These are phyloP conservation scores for Blastobotrys attinorum DNA, from an alignment of 805 yeast genomes.

Conservation along the genomic window DNA sequence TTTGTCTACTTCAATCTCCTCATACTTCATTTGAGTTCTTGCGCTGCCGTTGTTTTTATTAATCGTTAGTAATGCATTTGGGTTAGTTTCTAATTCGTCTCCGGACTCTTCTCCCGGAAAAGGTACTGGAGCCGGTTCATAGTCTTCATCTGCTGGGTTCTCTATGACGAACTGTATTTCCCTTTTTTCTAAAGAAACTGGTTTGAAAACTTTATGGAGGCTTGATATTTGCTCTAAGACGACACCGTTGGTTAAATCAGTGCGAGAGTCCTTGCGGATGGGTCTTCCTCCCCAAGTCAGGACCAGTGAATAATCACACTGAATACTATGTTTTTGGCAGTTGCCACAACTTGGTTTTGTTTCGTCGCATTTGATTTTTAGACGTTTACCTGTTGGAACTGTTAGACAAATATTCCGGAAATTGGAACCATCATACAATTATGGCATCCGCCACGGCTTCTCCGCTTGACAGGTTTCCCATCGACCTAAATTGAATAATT, in stretches of 20 bases:
- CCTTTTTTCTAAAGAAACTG: neutral
- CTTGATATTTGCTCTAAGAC: slow-evolving; percentile 8
- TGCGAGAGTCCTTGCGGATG: slow-evolving; percentile 35
- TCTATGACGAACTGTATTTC: neutral
- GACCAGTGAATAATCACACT: slow-evolving; percentile 57
- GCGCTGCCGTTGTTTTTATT: neutral
- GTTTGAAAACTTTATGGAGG: slow-evolving; percentile 9
- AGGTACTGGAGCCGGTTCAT: too few relatives aligned
- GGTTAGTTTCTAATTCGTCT: neutral
- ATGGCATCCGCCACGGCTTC: slow-evolving; percentile 23
- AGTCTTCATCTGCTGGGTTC: neutral
- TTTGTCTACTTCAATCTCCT: slow-evolving; percentile 2
- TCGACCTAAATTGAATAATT: slow-evolving; percentile 6
- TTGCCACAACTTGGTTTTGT: slow-evolving; percentile 51
- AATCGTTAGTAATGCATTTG: too few relatives aligned
- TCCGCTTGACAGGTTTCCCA: slow-evolving; percentile 13
- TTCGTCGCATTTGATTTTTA: slow-evolving; percentile 47
- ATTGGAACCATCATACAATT: slow-evolving; percentile 15
- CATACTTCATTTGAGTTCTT: neutral
- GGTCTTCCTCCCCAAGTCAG: slow-evolving; percentile 75
- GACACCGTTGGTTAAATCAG: slow-evolving; percentile 4
- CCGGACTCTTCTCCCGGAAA: too few relatives aligned
- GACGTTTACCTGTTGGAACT: slow-evolving; percentile 15
- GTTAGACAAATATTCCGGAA: neutral
- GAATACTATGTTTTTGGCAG: slow-evolving; percentile 39